Base-by-base conservation (phyloP, 192 early-diverging fungal species). In the Neocallimastix lanati region DNA sequence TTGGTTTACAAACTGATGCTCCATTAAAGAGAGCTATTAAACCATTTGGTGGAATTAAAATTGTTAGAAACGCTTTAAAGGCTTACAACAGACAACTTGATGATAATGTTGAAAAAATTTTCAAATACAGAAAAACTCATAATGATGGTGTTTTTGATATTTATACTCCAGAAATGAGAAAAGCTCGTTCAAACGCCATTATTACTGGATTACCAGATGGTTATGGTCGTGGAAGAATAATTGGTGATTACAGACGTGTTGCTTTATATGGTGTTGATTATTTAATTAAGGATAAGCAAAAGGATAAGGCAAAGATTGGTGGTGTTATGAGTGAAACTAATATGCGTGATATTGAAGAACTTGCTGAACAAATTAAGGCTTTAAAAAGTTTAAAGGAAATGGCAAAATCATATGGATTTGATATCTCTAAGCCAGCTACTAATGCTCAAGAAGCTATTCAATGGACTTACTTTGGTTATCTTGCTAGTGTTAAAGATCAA, bases 51-150 rank as follows among this genome's bases (percentile, higher is more conserved):
- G 80, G 80, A 80, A 29, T 80, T 28, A 78, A 78, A 15, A 81
- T 81, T 79, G 80, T 81, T 79, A 80, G 80, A 28, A 13, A 29
- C 80, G 80, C 80, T 28, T 40, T 81, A 27, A 28, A 82, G 28
- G 80, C 80, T 30, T 28, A 81, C 81, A 28, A 28, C 14, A 29
- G 77, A 30, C 29, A 37, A 28, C 29, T 77, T 28, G 80, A 81
- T 81, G 80, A 79, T 15, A 13, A n/a, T 18, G 80, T 81, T 15
- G 13, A 81, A 15, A 30, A 80, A 79, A 82, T 81, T 30, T 81
- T n/a, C n/a, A 82, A 81, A 28, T 29, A 81, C 80, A 79, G 80
- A 14, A 81, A 81, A 78, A 81, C 80, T 14, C 80, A 81, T 76
- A 81, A 81, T 76, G 80, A 81, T 28, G 80, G 29, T n/a, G 80